Base-by-base conservation (phyloP, 2,329 filamentous ascomycete genomes). In the Thelonectria rubi region DNA sequence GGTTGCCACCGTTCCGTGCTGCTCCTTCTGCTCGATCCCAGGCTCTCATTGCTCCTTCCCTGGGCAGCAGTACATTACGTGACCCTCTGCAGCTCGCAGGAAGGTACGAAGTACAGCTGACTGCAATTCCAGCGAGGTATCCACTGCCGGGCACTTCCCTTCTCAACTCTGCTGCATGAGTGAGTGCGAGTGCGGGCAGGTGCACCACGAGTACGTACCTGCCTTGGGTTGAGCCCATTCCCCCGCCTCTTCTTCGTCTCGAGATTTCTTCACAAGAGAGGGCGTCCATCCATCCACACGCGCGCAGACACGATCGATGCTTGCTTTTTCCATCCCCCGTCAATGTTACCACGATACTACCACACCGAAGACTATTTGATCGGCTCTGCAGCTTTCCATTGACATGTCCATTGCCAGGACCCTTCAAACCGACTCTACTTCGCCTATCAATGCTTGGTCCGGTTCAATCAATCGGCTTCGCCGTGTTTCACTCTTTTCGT, bases 251-350 rank as follows among this genome's bases (percentile, higher is more conserved):
- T 21, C 45, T 47, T 21, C 45, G 20, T 30, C 45, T 30, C 26
- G 2, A 14, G 10, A 26, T 7, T 21, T 11, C 30, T 47, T 8
- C 24, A 7, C 14, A n/a, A 24, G 21, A 26, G 6, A 12, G 34
- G 15, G 45, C 10, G 17, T n/a, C n/a, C n/a, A n/a, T n/a, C n/a
- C 48, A 54, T 26, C 54, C 53, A 56, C 56, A 24, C 47, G 59
- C 62, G 32, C 45, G 63, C 68, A 71, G 70, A 70, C 67, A 70
- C 67, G 68, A 69, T 66, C 57, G 58, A 51, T 69, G 21, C 50
- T 69, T 69, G 64, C 67, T 69, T 69, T 69, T 69, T 62, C 20
- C 14, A 17, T 21, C 60, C 68, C 65, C 65, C 60, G 63, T 62
- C 62, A 40, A 60, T 66, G 61, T 64, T 55, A 63, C 52, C 40